Evolutionary conservation across 345 rosid genomes (phyloP), one percentile per base, ranked within the genome.

Genomic region (Salix dunnii): DNA sequence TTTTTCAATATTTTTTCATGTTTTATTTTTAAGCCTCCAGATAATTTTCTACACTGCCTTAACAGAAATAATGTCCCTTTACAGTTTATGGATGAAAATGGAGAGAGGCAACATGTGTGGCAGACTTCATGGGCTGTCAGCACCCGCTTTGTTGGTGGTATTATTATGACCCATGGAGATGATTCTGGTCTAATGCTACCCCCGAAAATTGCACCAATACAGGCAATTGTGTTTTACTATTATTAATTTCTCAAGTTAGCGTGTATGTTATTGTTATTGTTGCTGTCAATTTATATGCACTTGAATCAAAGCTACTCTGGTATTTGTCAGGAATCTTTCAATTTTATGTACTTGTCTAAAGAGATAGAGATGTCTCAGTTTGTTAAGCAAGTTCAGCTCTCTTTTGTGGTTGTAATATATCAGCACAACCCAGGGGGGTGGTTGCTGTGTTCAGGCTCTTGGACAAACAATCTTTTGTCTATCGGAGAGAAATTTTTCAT

Each of bases 111-210:
- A 80, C 91, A 91, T 78, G 98, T 96, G 78, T 93, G 97, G 98
- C 98, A 96, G 90, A 96, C 99, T 78, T 93, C 98, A 82, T 96
- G 98, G 99, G 97, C 97, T 74, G 82, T 96, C 69, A 93, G 98
- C 79, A 96, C 99, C 55, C 90, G 97, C 77, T 96, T 96, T 88
- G 90, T 93, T 31, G 99, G 98, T 71, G 98, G 94, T 66, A 91
- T 96, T 80, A 96, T 96, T 79, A 94, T 94, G 98, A 90, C 95
- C 27, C 97, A 92, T 76, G 99, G 97, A 80, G 99, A 96, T 91
- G 99, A 93, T 85, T 72, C 85, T 68, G 99, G 99, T 33, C 85
- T 96, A 67, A 93, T 90, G 91, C 97, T 93, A 85, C 98, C 98
- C 49, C 98, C 98, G 0, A 89, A 86, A 76, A 64, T 92, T 79